Percentiles rank a stretch among this genome's conserved stretches.
These are phyloP conservation scores for Stachybotrys elegans DNA, from an alignment of 2,329 filamentous ascomycete genomes.

Conservation along the genomic window DNA sequence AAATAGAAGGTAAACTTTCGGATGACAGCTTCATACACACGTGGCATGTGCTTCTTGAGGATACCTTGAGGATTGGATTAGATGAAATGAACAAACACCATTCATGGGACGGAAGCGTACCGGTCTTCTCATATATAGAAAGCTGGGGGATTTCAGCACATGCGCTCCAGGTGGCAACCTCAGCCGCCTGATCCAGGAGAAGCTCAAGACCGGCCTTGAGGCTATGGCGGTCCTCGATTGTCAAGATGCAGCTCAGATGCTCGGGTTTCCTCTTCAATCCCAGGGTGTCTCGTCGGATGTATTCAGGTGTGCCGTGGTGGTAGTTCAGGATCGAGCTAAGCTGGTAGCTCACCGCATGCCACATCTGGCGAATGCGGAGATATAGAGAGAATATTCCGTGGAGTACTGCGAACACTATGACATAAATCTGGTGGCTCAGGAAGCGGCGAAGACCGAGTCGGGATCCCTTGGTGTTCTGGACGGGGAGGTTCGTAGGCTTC, in stretches of 20 bases:
- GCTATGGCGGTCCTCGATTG: constrained; percentile 63
- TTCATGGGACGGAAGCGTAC: no score
- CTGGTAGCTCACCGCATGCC: constrained; percentile 72
- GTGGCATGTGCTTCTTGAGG: constrained; percentile 83
- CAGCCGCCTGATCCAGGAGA: constrained; percentile 83
- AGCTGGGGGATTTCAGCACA: constrained; percentile 82
- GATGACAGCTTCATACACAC: constrained; percentile 73
- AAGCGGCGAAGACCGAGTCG: constrained; percentile 57
- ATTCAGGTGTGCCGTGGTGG: constrained; percentile 90
- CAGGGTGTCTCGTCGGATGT: constrained; percentile 83
- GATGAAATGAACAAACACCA: no score
- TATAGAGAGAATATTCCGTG: constrained; percentile 86
- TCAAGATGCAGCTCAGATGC: constrained; percentile 83
- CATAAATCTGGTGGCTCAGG: constrained; percentile 56
- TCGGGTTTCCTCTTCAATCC: constrained; percentile 69
- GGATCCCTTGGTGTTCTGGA: constrained; percentile 25
- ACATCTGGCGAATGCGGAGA: constrained; percentile 74
- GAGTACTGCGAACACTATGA: constrained; percentile 62
- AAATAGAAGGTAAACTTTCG: constrained; percentile 85
- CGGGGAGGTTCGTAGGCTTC: constrained; percentile 26
- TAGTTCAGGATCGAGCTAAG: constrained; percentile 82
- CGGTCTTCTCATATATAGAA: constrained; percentile 88
- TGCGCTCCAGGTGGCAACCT: constrained; percentile 89
- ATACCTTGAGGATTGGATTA: constrained; percentile 52
- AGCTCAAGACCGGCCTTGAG: constrained; percentile 72